Percentiles rank a stretch among this genome's conserved stretches.
These are phyloP conservation scores for Pyrenochaeta sp. DNA, from an alignment of 2,329 filamentous ascomycete genomes.

Conservation along the genomic window DNA sequence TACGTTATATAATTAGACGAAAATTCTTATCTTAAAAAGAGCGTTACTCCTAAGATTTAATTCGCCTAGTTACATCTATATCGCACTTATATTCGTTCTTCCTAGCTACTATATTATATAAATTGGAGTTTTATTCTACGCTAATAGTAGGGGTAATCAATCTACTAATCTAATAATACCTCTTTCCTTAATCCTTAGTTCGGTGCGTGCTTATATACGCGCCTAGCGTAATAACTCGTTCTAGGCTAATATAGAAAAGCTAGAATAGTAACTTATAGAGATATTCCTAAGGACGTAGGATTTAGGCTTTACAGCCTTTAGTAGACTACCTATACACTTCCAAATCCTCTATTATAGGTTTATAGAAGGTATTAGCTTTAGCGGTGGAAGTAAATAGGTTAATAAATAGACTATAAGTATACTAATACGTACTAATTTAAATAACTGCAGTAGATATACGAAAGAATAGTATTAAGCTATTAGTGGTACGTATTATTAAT, in stretches of 20 bases:
- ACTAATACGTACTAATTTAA: no score
- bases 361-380: no score
- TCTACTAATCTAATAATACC: slow-evolving; percentile 27
- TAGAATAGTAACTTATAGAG: slow-evolving; percentile 38
- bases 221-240: no score
- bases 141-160: not conserved
- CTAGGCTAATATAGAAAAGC: no score
- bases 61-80: no score
- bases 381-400: no score
- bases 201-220: no score
- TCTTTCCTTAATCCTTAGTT: no score
- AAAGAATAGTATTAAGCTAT: not conserved
- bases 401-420: slow-evolving; percentile 56
- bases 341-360: no score
- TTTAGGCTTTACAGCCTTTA: slow-evolving; percentile 71
- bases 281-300: slow-evolving; percentile 58
- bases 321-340: slow-evolving; percentile 72
- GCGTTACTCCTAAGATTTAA: no score
- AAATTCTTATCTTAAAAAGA: not conserved
- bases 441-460: not conserved
- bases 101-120: not conserved
- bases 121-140: not conserved
- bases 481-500: not conserved
- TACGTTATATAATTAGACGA: not conserved
- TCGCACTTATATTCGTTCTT: no score